Conservation (phyloP, 2,329 filamentous ascomycete species). For the Ilyonectria destructans region DNA sequence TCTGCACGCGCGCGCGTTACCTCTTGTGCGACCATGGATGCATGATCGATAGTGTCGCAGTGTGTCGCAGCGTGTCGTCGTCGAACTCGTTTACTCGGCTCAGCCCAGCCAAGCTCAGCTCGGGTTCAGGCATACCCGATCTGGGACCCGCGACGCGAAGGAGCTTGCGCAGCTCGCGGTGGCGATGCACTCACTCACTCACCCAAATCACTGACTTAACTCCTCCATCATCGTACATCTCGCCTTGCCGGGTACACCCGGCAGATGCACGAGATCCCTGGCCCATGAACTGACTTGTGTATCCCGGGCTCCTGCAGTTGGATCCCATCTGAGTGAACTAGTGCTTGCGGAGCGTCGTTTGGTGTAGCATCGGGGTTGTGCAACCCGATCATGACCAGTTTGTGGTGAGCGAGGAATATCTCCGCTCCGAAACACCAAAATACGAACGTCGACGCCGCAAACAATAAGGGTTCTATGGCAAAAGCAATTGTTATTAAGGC, state of each 20-base stretch:
- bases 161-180: conserved; percentile 44
- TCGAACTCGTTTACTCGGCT: conserved; percentile 27
- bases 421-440: conserved; percentile 38
- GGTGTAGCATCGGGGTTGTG: conserved; percentile 34
- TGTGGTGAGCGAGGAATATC: conserved; percentile 31
- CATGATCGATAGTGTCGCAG: conserved; percentile 39
- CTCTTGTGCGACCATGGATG: conserved; percentile 39
- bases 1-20: conserved; percentile 5
- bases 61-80: conserved; percentile 25
- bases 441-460: not conserved
- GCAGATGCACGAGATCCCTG: not conserved
- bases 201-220: conserved; percentile 1
- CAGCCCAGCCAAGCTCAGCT: conserved; percentile 33
- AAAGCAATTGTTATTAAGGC: conserved; percentile 13
- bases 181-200: conserved; percentile 30
- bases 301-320: conserved; percentile 29
- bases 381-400: conserved; percentile 33
- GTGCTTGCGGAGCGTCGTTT: conserved; percentile 20
- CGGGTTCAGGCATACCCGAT: conserved; percentile 34
- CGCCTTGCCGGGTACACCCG: conserved; percentile 15
- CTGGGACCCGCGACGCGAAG: conserved; percentile 37
- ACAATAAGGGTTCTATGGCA: not conserved
- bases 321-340: conserved; percentile 34
- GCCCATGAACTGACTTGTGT: not conserved
- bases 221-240: conserved; percentile 1